Evolutionary conservation across 2,329 filamentous ascomycete genomes (phyloP), one percentile per base, ranked within the genome.

Genomic region (Aspergillus fijiensis): DNA sequence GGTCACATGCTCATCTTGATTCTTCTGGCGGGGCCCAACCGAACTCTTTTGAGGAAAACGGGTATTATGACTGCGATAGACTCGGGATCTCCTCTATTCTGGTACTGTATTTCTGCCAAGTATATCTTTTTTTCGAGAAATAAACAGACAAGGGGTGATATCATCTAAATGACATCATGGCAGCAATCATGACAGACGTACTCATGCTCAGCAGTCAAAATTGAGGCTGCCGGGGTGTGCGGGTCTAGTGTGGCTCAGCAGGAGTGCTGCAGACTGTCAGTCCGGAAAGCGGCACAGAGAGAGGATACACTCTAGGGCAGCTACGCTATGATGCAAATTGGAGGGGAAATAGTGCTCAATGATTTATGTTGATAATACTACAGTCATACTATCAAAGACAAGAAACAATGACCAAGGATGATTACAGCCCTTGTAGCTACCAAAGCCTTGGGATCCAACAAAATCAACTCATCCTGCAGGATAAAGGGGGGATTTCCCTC

Each of bases 201-300:
- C 27, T 29, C 11, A 35, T 16, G 1, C 33, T 12, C 11, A 35
- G 33, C 16, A 54, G 48, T 55, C 29, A 33, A 49, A 45, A 27
- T 54, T 25, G 42, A 48, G 58, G 52, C 16, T 47, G 23, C 42
- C 42, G 27, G 42, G 48, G 42, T 31, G 33, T 23, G 58, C 63
- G 62, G 59, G 51, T 59, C 56, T 35, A 21, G 35, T 62, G 63
- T 66, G 64, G 64, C 64, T 65, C 57, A 63, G 39, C 16, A 16
- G 39, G 39, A n/a, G 14, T 45, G 39, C 39, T 45, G 39, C 16
- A 45, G 39, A 45, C 5, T 19, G 39, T 16, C 39, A 45, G 39
- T 19, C 39, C 39, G 39, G 39, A 42, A 42, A 16, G 39, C 39
- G 39, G 39, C 29, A 47, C 25, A 16, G 12, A n/a, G 16, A 49